Evolutionary conservation across 352 stramenopile species (phyloP), one percentile per base, ranked within the genome.

Genomic region (Pythium plurisporium): DNA sequence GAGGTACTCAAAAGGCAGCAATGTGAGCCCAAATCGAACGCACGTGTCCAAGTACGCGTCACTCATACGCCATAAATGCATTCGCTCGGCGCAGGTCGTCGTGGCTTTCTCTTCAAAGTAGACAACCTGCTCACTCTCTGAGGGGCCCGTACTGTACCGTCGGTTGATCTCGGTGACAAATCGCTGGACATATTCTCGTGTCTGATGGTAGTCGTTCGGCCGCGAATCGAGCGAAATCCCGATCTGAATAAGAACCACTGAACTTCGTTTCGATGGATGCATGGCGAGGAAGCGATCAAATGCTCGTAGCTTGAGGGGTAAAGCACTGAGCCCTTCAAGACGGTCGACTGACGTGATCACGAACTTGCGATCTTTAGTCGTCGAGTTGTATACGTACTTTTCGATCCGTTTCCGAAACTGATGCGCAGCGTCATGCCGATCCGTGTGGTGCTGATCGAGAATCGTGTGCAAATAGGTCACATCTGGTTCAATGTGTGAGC

Each of bases 401-500:
- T 79, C 76, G 44, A 89, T 74, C 14, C 41, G 45, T 27, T 72
- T 56, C 25, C 63, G 64, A 40, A 81, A 78, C 20, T 43, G 41
- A 5, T 65, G 31, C 0, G 71, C 62, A 12, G 48, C 49, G 14
- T 76, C 59, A n/a, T 70, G 59, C 4, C 71, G 64, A 20, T 83
- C 74, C 46, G 81, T 76, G 27, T 65, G 57, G 33, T 65, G 57
- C 34, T 71, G 65, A 34, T 82, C 77, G 11, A 87, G 38, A 61
- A 91, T 91, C 37, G 70, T 73, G 46, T 89, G 69, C 25, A 93
- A 58, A 63, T 86, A 76, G 5, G 56, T 78, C 59, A 86, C 64
- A 69, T 99, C 95, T 6, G 98, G 88, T 55, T 98, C 96, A 33
- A 97, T 96, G 76, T 99, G 96, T 30, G 97, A 98, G 72, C 87